These are phyloP conservation scores for Paraleonurus japonicus DNA, from an alignment of 257 asterid genomes.

Conservation along the genomic window DNA sequence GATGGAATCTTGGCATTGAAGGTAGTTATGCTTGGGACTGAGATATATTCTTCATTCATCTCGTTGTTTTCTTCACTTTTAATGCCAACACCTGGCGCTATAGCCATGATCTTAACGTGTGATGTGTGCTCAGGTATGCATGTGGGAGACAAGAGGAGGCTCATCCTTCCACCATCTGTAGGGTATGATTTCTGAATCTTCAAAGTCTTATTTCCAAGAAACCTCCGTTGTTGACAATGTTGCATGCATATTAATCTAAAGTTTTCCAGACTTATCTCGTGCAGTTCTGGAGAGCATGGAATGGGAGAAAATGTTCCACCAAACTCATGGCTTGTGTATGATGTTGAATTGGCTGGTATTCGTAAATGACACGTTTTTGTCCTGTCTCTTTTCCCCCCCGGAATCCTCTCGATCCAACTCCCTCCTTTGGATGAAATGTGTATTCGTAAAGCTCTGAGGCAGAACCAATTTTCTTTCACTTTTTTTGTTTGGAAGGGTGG, in stretches of 20 bases:
- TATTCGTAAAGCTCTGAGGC: conserved; percentile 26
- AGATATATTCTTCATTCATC: neutral
- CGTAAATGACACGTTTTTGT: conserved; percentile 26
- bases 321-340: conserved; percentile 84
- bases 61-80: neutral
- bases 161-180: conserved; percentile 62
- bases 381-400: neutral
- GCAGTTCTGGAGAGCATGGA: conserved; percentile 59
- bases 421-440: neutral
- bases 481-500: neutral
- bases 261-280: conserved; percentile 12
- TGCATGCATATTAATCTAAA: neutral
- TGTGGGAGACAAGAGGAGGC: conserved; percentile 68
- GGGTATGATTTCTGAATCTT: conserved; percentile 38
- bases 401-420: too few relatives aligned
- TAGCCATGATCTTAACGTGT: neutral
- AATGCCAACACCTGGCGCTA: too few relatives aligned
- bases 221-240: neutral
- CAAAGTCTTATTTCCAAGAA: neutral
- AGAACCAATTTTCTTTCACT: neutral
- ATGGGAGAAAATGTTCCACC: conserved; percentile 76
- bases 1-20: conserved; percentile 37
- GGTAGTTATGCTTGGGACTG: conserved; percentile 17
- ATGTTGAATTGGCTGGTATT: conserved; percentile 62
- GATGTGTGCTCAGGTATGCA: conserved; percentile 55